A percentile compares a stretch with the other conserved stretches of the same genome.
phyloP scores from a whole-genome alignment of 495 filamentous ascomycete species.

The Hyaloscypha finlandica region DNA sequence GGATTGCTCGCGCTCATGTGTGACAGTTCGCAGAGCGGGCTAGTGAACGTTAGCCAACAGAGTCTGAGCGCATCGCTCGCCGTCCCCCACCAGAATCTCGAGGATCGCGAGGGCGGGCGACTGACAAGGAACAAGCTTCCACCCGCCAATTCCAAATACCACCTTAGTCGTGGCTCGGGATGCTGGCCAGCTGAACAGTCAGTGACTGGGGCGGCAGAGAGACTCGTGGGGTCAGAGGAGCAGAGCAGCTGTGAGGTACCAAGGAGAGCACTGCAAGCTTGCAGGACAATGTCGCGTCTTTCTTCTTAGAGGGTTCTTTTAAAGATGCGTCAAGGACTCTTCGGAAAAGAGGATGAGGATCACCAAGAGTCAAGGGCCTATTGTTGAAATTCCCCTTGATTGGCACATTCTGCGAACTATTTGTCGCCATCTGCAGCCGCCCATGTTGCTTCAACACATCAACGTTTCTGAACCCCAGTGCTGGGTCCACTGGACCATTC shows the following conservation, averaged over 20 bases:
- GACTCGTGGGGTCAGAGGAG: no score
- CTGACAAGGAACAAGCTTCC: neutral
- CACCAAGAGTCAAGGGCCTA: neutral
- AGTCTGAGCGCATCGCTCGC: neutral
- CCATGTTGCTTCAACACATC: conserved; percentile 9
- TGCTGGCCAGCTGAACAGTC: no score
- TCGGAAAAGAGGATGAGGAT: no score
- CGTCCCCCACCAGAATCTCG: neutral
- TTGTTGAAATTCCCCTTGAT: neutral
- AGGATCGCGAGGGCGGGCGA: neutral
- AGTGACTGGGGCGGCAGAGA: no score
- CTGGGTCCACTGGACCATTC: neutral
- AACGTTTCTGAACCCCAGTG: conserved; percentile 14
- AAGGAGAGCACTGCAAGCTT: no score
- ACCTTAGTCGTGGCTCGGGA: neutral
- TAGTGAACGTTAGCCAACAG: neutral
- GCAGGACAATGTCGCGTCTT: no score
- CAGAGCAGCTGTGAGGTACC: no score
- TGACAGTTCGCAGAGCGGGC: neutral
- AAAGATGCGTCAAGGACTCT: no score
- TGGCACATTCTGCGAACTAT: neutral
- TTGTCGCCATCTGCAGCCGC: neutral
- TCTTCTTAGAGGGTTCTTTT: no score
- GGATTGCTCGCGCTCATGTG: neutral
- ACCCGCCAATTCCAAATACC: neutral